These are phyloP conservation scores for Leccinum glutinopallens DNA, from an alignment of 1,284 basidiomycete genomes.

Conservation along the genomic window DNA sequence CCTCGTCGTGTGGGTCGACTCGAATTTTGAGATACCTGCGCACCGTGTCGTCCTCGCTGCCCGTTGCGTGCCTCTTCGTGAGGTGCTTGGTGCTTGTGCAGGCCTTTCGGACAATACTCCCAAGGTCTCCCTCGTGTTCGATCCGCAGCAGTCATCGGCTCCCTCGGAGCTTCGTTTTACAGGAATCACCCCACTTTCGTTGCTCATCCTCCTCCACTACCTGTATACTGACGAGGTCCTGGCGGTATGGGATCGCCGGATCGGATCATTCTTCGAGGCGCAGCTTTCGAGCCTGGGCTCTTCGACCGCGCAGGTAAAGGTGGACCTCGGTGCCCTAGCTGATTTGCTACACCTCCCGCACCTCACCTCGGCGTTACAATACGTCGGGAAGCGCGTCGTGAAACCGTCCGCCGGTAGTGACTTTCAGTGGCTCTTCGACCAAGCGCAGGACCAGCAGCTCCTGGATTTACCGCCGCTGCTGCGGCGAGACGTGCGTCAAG, in stretches of 20 bases:
- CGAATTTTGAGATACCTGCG: conserved; percentile 54
- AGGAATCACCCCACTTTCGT: conserved; percentile 63
- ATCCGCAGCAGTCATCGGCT: background rate
- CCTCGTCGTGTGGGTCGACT: conserved; percentile 49
- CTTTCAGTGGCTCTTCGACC: conserved; percentile 49
- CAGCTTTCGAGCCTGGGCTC: conserved; percentile 45
- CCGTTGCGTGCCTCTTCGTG: conserved; percentile 54
- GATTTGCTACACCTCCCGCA: conserved; percentile 54
- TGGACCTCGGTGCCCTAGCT: conserved; percentile 61
- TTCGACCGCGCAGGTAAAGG: conserved; percentile 54
- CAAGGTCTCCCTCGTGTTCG: conserved; percentile 37
- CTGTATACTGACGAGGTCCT: conserved; percentile 87
- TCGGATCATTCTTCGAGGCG: conserved; percentile 52
- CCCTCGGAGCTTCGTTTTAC: conserved; percentile 42
- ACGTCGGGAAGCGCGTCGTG: conserved; percentile 52
- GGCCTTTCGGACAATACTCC: conserved; percentile 36
- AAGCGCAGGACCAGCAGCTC: conserved; percentile 27
- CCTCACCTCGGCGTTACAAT: conserved; percentile 56
- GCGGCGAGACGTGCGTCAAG: conserved; percentile 14
- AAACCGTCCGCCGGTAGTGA: conserved; percentile 50
- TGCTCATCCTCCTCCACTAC: conserved; percentile 83
- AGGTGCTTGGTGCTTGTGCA: conserved; percentile 43
- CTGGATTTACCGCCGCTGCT: conserved; percentile 2
- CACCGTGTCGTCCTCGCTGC: conserved; percentile 70
- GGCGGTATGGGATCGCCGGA: conserved; percentile 84